A percentile compares a stretch with the other conserved stretches of the same genome.
Conservation (phyloP, 2,329 filamentous ascomycete genomes). For the Scortechinia acanthostroma region DNA sequence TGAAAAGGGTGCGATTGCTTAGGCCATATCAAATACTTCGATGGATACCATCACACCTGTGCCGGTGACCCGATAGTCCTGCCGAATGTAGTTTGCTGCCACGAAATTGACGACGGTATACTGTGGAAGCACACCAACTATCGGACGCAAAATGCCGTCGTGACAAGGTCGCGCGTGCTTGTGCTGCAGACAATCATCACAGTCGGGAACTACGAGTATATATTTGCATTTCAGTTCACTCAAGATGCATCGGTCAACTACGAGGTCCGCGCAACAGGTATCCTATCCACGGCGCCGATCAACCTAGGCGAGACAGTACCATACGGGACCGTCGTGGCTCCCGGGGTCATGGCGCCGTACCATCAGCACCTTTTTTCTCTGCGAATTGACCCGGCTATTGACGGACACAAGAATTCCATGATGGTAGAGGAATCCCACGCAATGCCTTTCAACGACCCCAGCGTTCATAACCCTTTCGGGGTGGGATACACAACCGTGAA, state of each 20-base stretch:
- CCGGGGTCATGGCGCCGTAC: conserved; percentile 29
- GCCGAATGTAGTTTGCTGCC: conserved; percentile 30
- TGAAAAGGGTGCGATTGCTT: conserved; percentile 36
- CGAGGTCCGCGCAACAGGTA: conserved; percentile 31
- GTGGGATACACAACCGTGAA: not conserved
- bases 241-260: conserved; percentile 28
- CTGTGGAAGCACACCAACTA: conserved; percentile 29
- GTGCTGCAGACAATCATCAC: conserved; percentile 28
- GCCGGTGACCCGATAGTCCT: conserved; percentile 22
- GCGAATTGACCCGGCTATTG: conserved; percentile 31
- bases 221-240: conserved; percentile 29
- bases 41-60: conserved; percentile 22
- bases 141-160: conserved; percentile 20
- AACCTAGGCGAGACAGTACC: conserved; percentile 18
- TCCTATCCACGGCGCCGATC: conserved; percentile 28
- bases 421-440: conserved; percentile 14
- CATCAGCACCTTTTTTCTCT: conserved; percentile 33
- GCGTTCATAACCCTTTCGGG: not conserved
- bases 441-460: conserved; percentile 7
- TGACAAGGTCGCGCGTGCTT: conserved; percentile 19
- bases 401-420: conserved; percentile 23
- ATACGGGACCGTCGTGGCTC: conserved; percentile 27
- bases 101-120: conserved; percentile 26
- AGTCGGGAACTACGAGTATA: conserved; percentile 32
- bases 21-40: conserved; percentile 31